Conservation (phyloP, 2,329 filamentous ascomycete genomes). For the Penicillium sp. region DNA sequence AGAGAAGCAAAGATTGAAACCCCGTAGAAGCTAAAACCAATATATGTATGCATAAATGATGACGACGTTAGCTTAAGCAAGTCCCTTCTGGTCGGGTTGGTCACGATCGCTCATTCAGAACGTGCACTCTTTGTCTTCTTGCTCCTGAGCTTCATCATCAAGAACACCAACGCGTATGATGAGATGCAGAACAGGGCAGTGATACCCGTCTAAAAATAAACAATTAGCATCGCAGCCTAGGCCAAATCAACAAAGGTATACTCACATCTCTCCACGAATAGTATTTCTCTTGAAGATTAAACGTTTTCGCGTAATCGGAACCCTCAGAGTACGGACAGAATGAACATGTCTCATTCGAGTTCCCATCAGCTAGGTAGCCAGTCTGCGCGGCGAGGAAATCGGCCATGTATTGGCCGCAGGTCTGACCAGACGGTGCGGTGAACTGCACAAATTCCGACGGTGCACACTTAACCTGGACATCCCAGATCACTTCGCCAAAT, state of each 20-base stretch:
- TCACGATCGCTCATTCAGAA: conserved; percentile 25
- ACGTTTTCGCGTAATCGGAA: conserved; percentile 35
- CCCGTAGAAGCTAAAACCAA: not conserved
- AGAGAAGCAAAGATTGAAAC: not conserved
- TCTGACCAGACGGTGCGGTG: conserved; percentile 27
- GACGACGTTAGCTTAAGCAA: not conserved
- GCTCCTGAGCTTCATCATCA: conserved; percentile 51
- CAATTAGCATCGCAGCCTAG: not conserved
- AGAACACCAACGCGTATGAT: conserved; percentile 45
- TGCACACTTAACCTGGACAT: conserved; percentile 39
- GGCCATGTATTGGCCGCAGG: conserved; percentile 37
- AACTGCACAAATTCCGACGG: conserved; percentile 33
- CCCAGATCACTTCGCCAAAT: conserved; percentile 39
- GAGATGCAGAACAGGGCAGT: conserved; percentile 45
- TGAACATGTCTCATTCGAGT: conserved; percentile 27
- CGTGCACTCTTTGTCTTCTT: conserved; percentile 49
- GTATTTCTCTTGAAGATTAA: conserved; percentile 35
- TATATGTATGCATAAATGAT: not conserved
- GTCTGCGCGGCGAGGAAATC: conserved; percentile 28
- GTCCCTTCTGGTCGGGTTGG: not conserved
- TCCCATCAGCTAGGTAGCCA: conserved; percentile 32
- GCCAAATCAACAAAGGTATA: not conserved
- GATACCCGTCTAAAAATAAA: conserved; percentile 35
- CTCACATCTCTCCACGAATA: conserved; percentile 41
- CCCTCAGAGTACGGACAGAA: conserved; percentile 35